Evolutionary conservation across 495 filamentous ascomycete genomes (phyloP), one percentile per base, ranked within the genome.

Genomic region (Gamarada debralockiae): DNA sequence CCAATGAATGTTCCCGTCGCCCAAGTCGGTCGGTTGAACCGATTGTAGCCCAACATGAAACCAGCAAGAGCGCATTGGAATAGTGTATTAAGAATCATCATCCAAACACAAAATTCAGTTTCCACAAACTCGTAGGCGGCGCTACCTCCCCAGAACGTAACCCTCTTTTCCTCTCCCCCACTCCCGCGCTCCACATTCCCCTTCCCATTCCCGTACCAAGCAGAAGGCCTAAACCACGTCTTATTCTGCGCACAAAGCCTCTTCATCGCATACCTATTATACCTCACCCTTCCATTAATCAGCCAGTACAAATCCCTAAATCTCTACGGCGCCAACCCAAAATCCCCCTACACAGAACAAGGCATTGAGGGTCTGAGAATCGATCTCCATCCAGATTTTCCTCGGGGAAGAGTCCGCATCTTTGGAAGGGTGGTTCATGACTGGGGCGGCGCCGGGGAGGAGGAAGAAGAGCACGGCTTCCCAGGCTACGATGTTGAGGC

Each of bases 381-480:
- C 85, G 59, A 82, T 86, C 63, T 93, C 90, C 48, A 93, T 80
- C 90, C 89, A 93, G 48, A 83, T 80, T 13, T 83, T 72, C 9
- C 87, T 78, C 1, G 85, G 78, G 0, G 83, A 86, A 57, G 90
- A 67, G 62, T 87, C 79, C 63, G 85, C 69, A 68, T 86, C 72
- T 73, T 87, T 91, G 14, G 57, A 73, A 9, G 81, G 84, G 44
- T 74, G 73, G 70, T 88, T 92, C 89, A 92, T 92, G 58, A 80
- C 80, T 0, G 88, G 84, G 0, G 81, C 76, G 12, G 85, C 89
- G 58, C 84, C 82, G 66, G 76, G 79, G 48, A 93, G 74, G 13
- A 95, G 77, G 20, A 95, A 73, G 72, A 95, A 91, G 13, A 95
- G 73, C 90, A 95, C 92, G 29, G 82, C 86, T 44, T 90, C 90